Evolutionary conservation across 2,329 filamentous ascomycete genomes (phyloP), one percentile per base, ranked within the genome.

Genomic region (Alternaria infectoria): DNA sequence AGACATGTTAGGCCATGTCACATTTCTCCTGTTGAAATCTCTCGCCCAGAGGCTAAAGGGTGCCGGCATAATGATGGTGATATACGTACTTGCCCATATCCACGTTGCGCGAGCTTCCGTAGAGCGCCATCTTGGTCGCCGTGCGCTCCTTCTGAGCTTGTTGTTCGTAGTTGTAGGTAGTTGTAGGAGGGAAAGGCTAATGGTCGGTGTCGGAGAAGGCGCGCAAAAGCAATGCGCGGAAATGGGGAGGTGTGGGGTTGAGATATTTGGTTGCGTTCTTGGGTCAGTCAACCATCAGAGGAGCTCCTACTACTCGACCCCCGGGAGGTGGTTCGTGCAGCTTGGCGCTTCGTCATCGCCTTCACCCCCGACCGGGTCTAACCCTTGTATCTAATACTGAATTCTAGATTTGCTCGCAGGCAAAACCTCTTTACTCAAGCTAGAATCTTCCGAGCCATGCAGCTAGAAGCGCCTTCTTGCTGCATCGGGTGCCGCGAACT

Each of bases 61-160:
- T 40, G 36, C n/a, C 23, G 21, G 15, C 25, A 28, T 59, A 9
- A 40, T 49, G 32, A 40, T 36, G 45, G 26, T 36, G 36, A 19
- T 51, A 49, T 58, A 73, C 83, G 74, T 81, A 88, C 86, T 87
- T 89, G 80, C 85, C 87, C 84, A 90, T 86, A 72, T 87, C 87
- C 72, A 86, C 83, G 78, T 87, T 86, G 77, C 86, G 83, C 57
- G 82, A 81, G 50, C 81, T 76, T 70, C 82, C 80, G 75, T 83
- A 82, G 67, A 77, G 69, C 59, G 76, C 69, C 77, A 79, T 79
- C 54, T 59, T 62, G 69, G 59, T 62, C 62, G 66, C 52, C 58
- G 70, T 65, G 69, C 66, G 69, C 73, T 70, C 58, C 28, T 58
- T 65, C 32, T 15, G 28, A 59, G 59, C 49, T 59, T 61, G 66